Percentiles rank a stretch among this genome's conserved stretches.
phyloP scores from a whole-genome alignment of 2,329 filamentous ascomycete genomes.

The Didymella glomerata region DNA sequence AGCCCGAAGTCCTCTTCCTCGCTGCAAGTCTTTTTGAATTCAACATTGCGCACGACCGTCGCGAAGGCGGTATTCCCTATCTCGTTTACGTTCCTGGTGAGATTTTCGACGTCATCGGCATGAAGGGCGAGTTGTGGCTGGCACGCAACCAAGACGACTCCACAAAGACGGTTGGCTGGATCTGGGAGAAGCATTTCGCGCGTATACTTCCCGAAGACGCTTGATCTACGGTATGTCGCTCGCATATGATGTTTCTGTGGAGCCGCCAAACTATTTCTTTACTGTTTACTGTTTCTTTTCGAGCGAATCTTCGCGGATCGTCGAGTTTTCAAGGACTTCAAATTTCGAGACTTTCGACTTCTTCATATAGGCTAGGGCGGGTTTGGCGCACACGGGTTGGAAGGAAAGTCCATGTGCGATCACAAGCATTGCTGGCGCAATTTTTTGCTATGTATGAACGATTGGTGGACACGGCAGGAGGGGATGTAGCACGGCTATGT shows the following conservation, averaged over 20 bases:
- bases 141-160: conserved; percentile 96
- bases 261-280: not conserved
- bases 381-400: conserved; percentile 9
- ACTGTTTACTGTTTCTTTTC: not conserved
- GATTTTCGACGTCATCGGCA: conserved; percentile 76
- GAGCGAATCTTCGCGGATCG: not conserved
- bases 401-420: conserved; percentile 7
- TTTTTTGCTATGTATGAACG: conserved; percentile 20
- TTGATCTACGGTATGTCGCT: conserved; percentile 2
- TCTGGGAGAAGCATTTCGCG: conserved; percentile 97
- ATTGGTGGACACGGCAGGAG: conserved; percentile 7
- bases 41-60: conserved; percentile 90
- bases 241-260: not conserved
- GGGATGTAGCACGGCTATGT: conserved; percentile 5
- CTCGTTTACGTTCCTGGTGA: conserved; percentile 95
- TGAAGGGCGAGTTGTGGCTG: conserved; percentile 97
- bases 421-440: conserved; percentile 21
- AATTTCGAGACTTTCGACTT: conserved; percentile 5
- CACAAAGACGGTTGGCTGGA: conserved; percentile 84
- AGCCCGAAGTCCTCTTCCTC: conserved; percentile 83
- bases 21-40: conserved; percentile 96
- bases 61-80: conserved; percentile 95
- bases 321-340: not conserved
- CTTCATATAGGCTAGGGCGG: conserved; percentile 11
- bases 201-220: conserved; percentile 51